Base-by-base conservation (phyloP, 305 asterid genomes). In the Striga hermonthica region DNA sequence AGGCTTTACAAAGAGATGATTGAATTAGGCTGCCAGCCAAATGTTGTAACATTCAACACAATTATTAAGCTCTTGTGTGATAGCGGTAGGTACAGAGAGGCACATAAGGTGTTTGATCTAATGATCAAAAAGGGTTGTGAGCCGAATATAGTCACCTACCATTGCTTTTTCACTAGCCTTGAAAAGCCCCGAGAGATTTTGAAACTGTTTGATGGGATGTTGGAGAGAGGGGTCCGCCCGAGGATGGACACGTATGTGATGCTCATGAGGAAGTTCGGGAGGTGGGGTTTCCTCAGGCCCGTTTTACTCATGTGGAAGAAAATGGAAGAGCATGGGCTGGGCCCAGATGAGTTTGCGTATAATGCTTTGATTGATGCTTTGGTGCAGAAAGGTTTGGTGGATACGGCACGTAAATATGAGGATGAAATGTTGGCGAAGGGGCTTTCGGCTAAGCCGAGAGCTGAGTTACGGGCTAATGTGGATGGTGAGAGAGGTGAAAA, bases 251-350 rank as follows among this genome's bases (percentile, higher is more conserved):
- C 98, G 0, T 89, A 81, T 78, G 97, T 92, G 16, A 78, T 92
- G 93, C 91, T 92, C 13, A 80, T 91, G 87, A 87, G 93, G 78
- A 91, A 91, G 83, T 91, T 89, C 72, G 97, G 92, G n/a, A 83
- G 97, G 73, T 91, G 97, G 98, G 98, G 96, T 62, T 89, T 91
- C 73, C 93, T 89, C 48, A 77, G 97, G 69, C 98, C 97, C 0
- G 93, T 89, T 65, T 60, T 87, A 47, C 48, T 41, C 52, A 64
- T 91, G 9, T 89, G 98, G 98, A 60, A 84, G 74, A 89, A 85
- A 80, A 84, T 91, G 86, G 72, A 40, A 65, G 87, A 80, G 65
- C 91, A 78, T 11, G 96, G 97, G 3, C 57, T 81, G 74, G 85
- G 97, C 82, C 98, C 96, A 0, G 91, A 89, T 76, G 95, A 72